phyloP scores from a whole-genome alignment of 2,329 filamentous ascomycete genomes.

The Ceratocystis alfenasii region DNA sequence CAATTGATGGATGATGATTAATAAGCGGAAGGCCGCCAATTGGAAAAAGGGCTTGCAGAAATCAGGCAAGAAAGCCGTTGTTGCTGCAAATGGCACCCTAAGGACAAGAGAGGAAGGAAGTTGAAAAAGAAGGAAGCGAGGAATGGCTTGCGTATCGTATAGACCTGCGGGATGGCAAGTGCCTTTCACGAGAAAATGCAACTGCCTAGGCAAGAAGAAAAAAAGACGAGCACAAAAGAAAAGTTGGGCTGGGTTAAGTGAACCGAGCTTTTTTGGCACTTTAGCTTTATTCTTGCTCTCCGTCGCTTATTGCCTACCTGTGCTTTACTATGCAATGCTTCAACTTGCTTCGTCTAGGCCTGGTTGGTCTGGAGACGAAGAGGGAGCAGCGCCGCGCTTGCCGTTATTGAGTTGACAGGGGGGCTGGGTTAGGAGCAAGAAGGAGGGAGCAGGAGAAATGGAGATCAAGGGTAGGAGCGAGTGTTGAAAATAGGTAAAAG shows the following conservation, averaged over 20 bases:
- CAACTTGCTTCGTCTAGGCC: not conserved
- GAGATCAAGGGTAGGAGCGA: not conserved
- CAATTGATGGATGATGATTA: slow-evolving; percentile 5
- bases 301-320: not conserved
- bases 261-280: not conserved
- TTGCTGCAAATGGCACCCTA: no score
- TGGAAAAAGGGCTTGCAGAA: not conserved
- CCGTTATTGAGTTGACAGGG: slow-evolving; percentile 7
- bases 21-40: slow-evolving; percentile 2
- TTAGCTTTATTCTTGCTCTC: not conserved
- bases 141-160: not conserved
- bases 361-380: slow-evolving; percentile 9
- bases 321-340: no score
- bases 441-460: not conserved
- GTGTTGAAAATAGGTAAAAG: not conserved
- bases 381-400: slow-evolving; percentile 9
- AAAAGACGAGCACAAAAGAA: not conserved
- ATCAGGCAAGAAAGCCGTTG: no score
- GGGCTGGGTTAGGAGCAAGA: not conserved
- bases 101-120: not conserved
- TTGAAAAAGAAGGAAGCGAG: not conserved
- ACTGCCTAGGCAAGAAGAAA: not conserved
- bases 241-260: not conserved
- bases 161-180: not conserved
- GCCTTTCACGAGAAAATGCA: slow-evolving; percentile 4